Conservation (phyloP, 345 rosid genomes). For the Brassica cretica region DNA sequence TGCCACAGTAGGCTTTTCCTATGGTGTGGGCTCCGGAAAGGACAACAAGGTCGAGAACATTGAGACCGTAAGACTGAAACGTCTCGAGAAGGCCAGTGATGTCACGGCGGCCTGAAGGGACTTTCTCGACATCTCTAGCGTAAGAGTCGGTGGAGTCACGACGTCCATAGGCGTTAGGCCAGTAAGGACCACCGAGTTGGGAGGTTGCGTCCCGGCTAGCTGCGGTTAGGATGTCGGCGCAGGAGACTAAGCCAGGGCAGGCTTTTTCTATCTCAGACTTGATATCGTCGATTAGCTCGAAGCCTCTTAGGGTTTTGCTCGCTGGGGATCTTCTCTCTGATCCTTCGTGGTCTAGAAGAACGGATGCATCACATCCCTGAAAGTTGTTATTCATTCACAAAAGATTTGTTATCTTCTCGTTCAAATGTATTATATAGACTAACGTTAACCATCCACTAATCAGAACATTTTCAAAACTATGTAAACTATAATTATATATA, state of each 20-base stretch:
- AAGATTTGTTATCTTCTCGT: not conserved
- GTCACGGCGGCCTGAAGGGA: slow-evolving; percentile 64
- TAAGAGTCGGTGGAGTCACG: slow-evolving; percentile 58
- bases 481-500: not conserved
- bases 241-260: slow-evolving; percentile 64
- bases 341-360: slow-evolving; percentile 59
- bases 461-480: not conserved
- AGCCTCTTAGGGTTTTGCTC: slow-evolving; percentile 73
- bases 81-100: slow-evolving; percentile 56
- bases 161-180: slow-evolving; percentile 74
- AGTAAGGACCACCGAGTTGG: slow-evolving; percentile 61
- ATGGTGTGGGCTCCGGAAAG: slow-evolving; percentile 85
- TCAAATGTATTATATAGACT: not conserved
- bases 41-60: slow-evolving; percentile 67
- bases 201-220: slow-evolving; percentile 65
- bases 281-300: slow-evolving; percentile 65
- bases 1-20: slow-evolving; percentile 61
- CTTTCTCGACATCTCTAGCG: slow-evolving; percentile 53
- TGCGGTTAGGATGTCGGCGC: slow-evolving; percentile 64
- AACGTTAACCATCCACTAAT: too few species aligned
- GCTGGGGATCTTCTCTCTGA: slow-evolving; percentile 67
- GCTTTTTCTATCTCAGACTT: slow-evolving; percentile 62
- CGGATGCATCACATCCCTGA: slow-evolving; percentile 82
- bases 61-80: slow-evolving; percentile 73
- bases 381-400: not conserved